Percentiles rank a stretch among this genome's conserved stretches.
Conservation (phyloP, 768 basidiomycete genomes). For the Hygrophorus pudorinus region DNA sequence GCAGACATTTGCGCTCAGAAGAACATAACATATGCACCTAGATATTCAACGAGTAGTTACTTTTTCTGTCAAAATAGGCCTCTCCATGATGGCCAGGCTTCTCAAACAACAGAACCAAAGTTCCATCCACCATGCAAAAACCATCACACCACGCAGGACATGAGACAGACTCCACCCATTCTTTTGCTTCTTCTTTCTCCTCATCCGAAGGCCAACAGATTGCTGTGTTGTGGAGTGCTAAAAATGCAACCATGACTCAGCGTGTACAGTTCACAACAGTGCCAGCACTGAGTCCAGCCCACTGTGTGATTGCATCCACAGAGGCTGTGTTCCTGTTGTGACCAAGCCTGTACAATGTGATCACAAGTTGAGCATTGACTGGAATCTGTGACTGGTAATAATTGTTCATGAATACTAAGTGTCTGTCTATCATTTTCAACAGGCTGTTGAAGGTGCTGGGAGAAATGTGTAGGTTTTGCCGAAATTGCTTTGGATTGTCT, state of each 20-base stretch:
- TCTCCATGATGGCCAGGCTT: constrained; percentile 24
- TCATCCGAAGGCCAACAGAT: constrained; percentile 7
- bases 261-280: constrained; percentile 14
- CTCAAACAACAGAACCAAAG: constrained; percentile 19
- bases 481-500: too few species aligned
- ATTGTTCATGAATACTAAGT: constrained; percentile 19
- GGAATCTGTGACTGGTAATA: constrained; percentile 14
- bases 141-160: constrained; percentile 21
- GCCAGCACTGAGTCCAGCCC: constrained; percentile 16
- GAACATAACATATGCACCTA: constrained; percentile 14
- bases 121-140: constrained; percentile 22
- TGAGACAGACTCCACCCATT: constrained; percentile 13
- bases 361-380: constrained; percentile 21
- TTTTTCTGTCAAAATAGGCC: constrained; percentile 23
- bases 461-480: too few species aligned
- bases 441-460: too few species aligned
- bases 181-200: constrained; percentile 16
- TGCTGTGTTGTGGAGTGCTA: not conserved
- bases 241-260: constrained; percentile 12
- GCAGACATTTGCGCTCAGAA: not conserved
- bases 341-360: constrained; percentile 16
- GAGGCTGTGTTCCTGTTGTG: constrained; percentile 21
- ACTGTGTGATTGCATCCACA: constrained; percentile 14
- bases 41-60: constrained; percentile 20
- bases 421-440: too few species aligned